Evolutionary conservation across 768 basidiomycete genomes (phyloP).

Genomic region (Trametes meyenii): DNA sequence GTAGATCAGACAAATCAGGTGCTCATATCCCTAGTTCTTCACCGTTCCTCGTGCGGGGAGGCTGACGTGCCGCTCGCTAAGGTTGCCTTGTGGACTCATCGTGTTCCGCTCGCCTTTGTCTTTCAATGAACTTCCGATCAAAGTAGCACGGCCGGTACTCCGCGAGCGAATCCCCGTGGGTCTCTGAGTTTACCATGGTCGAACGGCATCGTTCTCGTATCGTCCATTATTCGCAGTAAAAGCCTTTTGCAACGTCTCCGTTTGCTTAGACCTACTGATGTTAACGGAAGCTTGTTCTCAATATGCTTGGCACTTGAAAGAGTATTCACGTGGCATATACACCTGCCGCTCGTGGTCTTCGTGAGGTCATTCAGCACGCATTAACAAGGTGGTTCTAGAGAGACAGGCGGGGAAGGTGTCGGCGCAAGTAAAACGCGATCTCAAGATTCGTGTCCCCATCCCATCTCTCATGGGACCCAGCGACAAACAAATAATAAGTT

Average conservation of each 20-base stretch:
- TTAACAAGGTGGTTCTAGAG: not conserved
- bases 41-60: not conserved
- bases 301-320: constrained; percentile 1
- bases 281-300: not conserved
- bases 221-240: not conserved
- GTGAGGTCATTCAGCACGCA: constrained; percentile 16
- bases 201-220: not conserved
- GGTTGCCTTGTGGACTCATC: constrained; percentile 19
- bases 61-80: not conserved
- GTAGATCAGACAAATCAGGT: constrained; percentile 36
- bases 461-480: too few relatives aligned
- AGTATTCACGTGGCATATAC: constrained; percentile 12
- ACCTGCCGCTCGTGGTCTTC: constrained; percentile 9
- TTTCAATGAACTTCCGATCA: constrained; percentile 5
- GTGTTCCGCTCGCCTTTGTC: constrained; percentile 15
- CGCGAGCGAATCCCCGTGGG: not conserved
- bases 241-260: not conserved
- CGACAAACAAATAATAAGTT: too few relatives aligned
- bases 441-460: too few relatives aligned
- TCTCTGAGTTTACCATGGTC: not conserved
- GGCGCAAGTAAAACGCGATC: not conserved
- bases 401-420: not conserved
- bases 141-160: not conserved
- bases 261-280: not conserved
- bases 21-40: not conserved